Evolutionary conservation across 75 land plant genomes (phyloP).

Genomic region (Azolla pinnata): DNA sequence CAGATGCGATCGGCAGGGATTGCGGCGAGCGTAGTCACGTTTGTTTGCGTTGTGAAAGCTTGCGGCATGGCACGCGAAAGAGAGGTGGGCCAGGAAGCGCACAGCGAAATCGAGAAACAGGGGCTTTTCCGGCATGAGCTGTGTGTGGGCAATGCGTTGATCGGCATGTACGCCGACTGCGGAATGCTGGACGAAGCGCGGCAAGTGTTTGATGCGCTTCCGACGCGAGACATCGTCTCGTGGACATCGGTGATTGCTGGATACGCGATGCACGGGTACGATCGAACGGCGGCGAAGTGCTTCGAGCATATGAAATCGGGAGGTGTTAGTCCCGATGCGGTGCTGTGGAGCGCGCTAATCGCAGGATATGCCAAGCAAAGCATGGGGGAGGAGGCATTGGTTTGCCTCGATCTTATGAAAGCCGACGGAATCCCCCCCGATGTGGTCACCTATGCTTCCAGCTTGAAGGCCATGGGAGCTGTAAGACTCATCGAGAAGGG

Average conservation of each 20-base stretch:
- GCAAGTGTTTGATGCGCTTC: conserved; percentile 19
- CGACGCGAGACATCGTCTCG: conserved; percentile 15
- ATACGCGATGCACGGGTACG: not conserved
- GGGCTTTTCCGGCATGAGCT: conserved; percentile 23
- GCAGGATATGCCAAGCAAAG: conserved; percentile 23
- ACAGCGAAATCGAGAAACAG: conserved; percentile 17
- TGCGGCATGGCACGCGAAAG: conserved; percentile 21
- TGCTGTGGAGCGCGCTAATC: conserved; percentile 33
- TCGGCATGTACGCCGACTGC: conserved; percentile 34
- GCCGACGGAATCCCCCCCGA: not conserved
- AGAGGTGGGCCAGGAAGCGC: conserved; percentile 30
- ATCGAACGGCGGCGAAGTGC: not conserved
- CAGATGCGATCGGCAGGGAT: conserved; percentile 22
- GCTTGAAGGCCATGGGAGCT: not conserved
- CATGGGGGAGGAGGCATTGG: conserved; percentile 1
- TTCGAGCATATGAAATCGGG: not conserved
- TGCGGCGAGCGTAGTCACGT: conserved; percentile 16
- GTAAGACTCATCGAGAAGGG: not conserved
- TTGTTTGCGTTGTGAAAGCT: conserved; percentile 8
- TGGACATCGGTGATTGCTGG: conserved; percentile 31
- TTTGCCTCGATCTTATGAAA: not conserved
- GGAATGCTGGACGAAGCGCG: conserved; percentile 21
- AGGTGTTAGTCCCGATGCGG: conserved; percentile 12
- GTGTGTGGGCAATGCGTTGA: conserved; percentile 36
- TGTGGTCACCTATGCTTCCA: not conserved